Percentiles rank a stretch among this genome's conserved stretches.
phyloP scores from a whole-genome alignment of 345 rosid species.

The Salix exigua region DNA sequence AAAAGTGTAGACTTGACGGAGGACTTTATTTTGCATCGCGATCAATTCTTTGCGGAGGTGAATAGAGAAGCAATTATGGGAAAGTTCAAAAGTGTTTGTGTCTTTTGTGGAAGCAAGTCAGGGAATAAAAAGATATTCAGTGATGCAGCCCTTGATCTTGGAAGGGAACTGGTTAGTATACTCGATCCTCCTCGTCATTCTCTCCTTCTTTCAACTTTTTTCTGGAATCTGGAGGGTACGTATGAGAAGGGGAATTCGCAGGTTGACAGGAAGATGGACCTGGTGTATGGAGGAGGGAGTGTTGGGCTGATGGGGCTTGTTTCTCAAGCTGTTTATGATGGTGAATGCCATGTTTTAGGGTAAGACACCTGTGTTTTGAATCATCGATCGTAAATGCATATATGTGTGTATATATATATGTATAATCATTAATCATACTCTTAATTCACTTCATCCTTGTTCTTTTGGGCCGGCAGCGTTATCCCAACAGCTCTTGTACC shows the following conservation, averaged over 20 bases:
- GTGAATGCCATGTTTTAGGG: conserved; percentile 41
- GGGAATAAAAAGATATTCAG: conserved; percentile 36
- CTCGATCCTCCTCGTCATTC: not conserved
- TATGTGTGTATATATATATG: too few species aligned
- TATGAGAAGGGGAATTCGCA: conserved; percentile 8
- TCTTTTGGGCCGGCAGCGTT: conserved; percentile 19
- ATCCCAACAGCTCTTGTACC: conserved; percentile 40
- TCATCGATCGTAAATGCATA: too few species aligned
- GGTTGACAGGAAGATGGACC: conserved; percentile 34
- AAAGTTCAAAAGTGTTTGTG: conserved; percentile 41
- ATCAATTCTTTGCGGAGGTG: not conserved
- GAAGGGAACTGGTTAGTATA: conserved; percentile 26
- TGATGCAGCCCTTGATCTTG: conserved; percentile 43
- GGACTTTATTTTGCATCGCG: not conserved
- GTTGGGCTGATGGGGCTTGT: conserved; percentile 39
- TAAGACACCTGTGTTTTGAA: not conserved
- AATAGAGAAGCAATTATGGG: conserved; percentile 19
- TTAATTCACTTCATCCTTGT: not conserved
- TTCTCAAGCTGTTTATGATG: conserved; percentile 33
- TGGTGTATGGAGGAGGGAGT: conserved; percentile 46
- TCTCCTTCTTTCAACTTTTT: not conserved
- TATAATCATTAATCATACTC: not conserved
- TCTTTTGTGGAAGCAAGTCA: conserved; percentile 43
- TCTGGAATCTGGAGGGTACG: not conserved
- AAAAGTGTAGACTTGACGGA: not conserved